Conservation (phyloP, 2,329 filamentous ascomycete species). For the Aotearoamyces nothofagi region DNA sequence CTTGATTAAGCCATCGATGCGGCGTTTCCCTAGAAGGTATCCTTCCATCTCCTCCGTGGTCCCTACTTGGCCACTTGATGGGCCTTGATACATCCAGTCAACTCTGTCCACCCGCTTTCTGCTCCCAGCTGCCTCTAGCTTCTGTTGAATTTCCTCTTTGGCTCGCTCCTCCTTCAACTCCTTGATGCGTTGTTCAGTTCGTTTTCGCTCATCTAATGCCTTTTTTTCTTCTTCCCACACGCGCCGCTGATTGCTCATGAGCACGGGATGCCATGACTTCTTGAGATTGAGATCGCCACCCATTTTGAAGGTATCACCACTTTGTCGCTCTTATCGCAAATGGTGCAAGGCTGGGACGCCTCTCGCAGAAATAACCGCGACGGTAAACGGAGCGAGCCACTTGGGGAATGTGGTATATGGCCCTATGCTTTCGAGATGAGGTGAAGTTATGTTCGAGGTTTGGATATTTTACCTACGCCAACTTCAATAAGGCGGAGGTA, state of each 20-base stretch:
- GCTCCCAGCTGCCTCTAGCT: constrained; percentile 81
- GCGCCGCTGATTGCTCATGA: constrained; percentile 78
- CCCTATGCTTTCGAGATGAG: no score
- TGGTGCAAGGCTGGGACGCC: no score
- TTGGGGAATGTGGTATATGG: no score
- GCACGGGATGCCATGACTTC: constrained; percentile 84
- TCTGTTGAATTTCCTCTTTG: constrained; percentile 77
- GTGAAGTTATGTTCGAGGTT: no score
- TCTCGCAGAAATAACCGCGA: no score
- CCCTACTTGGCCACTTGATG: constrained; percentile 59
- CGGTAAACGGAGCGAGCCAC: no score
- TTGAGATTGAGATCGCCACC: constrained; percentile 93
- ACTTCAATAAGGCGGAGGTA: no score
- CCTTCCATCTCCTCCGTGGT: constrained; percentile 83
- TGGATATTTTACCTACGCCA: no score
- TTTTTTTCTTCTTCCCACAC: constrained; percentile 89
- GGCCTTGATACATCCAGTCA: constrained; percentile 97
- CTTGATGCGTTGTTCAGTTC: constrained; percentile 78
- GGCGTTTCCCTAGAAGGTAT: constrained; percentile 80
- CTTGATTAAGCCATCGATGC: constrained; percentile 77
- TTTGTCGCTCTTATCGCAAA: not conserved
- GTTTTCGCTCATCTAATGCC: constrained; percentile 87
- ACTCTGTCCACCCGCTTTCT: constrained; percentile 68
- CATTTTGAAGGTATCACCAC: constrained; percentile 42
- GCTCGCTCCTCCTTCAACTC: constrained; percentile 89